Evolutionary conservation across 345 rosid species (phyloP), one percentile per base, ranked within the genome.

Genomic region (Camelina hispida): DNA sequence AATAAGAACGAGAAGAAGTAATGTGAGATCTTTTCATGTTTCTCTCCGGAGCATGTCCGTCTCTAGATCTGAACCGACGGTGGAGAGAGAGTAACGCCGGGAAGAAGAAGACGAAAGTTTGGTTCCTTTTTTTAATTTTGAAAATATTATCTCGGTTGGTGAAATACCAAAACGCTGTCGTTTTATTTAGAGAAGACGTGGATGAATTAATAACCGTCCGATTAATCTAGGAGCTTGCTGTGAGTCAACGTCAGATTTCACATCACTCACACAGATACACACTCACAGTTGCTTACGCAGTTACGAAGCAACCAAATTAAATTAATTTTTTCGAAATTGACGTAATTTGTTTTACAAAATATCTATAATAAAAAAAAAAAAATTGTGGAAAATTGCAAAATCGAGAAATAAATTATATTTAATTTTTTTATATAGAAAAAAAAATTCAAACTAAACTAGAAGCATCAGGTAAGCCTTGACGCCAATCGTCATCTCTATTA

Each of bases 381-480:
- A 5, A 5, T 6, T 32, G 38, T 61, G 61, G 52, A 62, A 58
- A 71, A 50, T 66, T 20, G 50, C 35, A 15, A 71, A 56, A 40
- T 64, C 1, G 62, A 28, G 32, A 64, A 43, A 70, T 16, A 53
- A 67, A 57, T 56, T 15, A 42, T 23, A 64, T 12, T 34, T 40
- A 18, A 56, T 50, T 4, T 1, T 6, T 9, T 7, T 6, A 34
- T 6, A 1, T 48, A 18, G 25, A 61, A 25, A 18, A 35, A 61
- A 25, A 53, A n/a, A 43, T 23, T 87, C 81, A 89, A 65, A 92
- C 92, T 83, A 92, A 74, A 80, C 61, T 74, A 57, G 83, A 68
- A 47, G 93, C 89, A 79, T 86, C 96, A 4, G 97, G 89, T 73
- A 88, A 64, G 60, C 93, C 89, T 64, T 87, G 92, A 7, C 80